These are phyloP conservation scores for Citrus maxima DNA, from an alignment of 345 rosid species.

Conservation along the genomic window DNA sequence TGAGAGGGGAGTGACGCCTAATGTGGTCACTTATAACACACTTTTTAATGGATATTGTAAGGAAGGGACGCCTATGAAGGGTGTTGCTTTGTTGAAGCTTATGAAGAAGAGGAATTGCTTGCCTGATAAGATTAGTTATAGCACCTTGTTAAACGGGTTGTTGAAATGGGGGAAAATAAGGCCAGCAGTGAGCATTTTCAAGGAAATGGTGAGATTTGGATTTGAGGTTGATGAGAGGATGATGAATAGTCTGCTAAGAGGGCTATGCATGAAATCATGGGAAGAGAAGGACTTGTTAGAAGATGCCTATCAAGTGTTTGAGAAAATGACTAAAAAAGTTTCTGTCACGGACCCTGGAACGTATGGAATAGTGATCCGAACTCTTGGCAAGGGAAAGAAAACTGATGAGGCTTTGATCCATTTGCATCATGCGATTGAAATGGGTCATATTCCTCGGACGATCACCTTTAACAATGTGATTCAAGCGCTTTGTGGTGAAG, in stretches of 20 bases:
- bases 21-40: constrained; percentile 50
- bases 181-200: constrained; percentile 34
- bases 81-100: constrained; percentile 41
- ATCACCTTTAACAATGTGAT: constrained; percentile 36
- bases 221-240: constrained; percentile 40
- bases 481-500: constrained; percentile 37
- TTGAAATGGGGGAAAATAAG: constrained; percentile 45
- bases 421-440: constrained; percentile 28
- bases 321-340: constrained; percentile 31
- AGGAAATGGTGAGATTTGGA: constrained; percentile 44
- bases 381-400: constrained; percentile 32
- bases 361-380: constrained; percentile 28
- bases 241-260: constrained; percentile 39
- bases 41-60: constrained; percentile 53
- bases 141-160: constrained; percentile 50
- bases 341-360: constrained; percentile 19
- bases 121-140: constrained; percentile 51
- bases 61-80: constrained; percentile 53
- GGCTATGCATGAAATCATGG: constrained; percentile 37
- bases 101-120: constrained; percentile 49
- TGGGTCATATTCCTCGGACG: constrained; percentile 36
- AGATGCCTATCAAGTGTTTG: constrained; percentile 44
- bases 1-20: constrained; percentile 40
- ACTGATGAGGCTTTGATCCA: constrained; percentile 34
- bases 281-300: constrained; percentile 30